phyloP scores from a whole-genome alignment of 2,329 filamentous ascomycete species.

The Fusarium sacchari region DNA sequence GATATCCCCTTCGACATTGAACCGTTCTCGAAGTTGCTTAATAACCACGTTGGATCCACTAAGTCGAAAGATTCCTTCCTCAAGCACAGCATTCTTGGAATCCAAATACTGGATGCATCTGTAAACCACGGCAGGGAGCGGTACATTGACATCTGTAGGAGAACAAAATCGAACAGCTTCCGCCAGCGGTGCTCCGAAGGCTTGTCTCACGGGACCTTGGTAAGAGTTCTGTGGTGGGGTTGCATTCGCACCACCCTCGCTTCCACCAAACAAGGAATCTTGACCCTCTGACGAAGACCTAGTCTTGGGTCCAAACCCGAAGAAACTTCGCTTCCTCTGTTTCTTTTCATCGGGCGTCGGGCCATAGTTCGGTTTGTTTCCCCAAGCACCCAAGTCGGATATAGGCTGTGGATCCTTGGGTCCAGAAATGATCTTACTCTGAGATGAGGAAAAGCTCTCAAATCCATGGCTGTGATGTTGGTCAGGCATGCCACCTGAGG shows the following conservation, averaged over 20 bases:
- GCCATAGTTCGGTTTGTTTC: slow-evolving; percentile 73
- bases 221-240: slow-evolving; percentile 55
- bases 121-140: slow-evolving; percentile 91
- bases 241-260: slow-evolving; percentile 56
- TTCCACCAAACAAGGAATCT: slow-evolving; percentile 64
- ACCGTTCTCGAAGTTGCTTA: slow-evolving; percentile 88
- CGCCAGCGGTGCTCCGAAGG: slow-evolving; percentile 85
- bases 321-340: slow-evolving; percentile 80
- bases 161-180: slow-evolving; percentile 87
- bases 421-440: slow-evolving; percentile 74
- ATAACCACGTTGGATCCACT: slow-evolving; percentile 98
- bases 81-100: slow-evolving; percentile 79
- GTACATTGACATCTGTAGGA: slow-evolving; percentile 76
- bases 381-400: slow-evolving; percentile 84
- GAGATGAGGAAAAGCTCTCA: slow-evolving; percentile 51
- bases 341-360: slow-evolving; percentile 77
- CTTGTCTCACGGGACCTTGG: slow-evolving; percentile 69
- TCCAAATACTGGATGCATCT: slow-evolving; percentile 94
- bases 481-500: slow-evolving; percentile 48
- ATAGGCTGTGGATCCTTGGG: slow-evolving; percentile 88
- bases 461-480: slow-evolving; percentile 47
- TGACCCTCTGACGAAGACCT: slow-evolving; percentile 68
- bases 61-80: slow-evolving; percentile 96
- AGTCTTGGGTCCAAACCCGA: slow-evolving; percentile 73
- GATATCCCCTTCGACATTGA: slow-evolving; percentile 92